Base-by-base conservation (phyloP, 2,329 filamentous ascomycete species). In the Colletotrichum falcatum region DNA sequence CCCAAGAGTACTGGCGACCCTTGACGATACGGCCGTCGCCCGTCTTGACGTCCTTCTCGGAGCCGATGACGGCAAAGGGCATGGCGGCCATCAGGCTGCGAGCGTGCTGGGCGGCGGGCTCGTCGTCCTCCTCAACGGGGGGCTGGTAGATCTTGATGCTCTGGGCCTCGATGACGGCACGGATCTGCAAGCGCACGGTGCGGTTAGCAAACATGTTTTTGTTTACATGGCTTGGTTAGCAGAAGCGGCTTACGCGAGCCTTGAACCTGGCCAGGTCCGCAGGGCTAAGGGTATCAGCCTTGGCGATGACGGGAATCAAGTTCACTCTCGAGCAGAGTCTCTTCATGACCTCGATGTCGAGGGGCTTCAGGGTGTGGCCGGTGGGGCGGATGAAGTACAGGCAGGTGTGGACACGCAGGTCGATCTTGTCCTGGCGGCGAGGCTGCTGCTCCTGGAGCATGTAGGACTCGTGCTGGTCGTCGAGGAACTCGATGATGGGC, bases 361-460 rank as follows among this genome's bases (percentile, higher is more conserved):
- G 89, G 71, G 96, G 96, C 91, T 99, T 99, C 78, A 99, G 86
- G 76, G 95, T 98, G 88, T 99, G 96, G 80, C 96, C 97, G 66
- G 96, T 99, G 69, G 96, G 96, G 81, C 97, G 92, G 83, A 99
- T 98, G 86, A 99, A 99, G 90, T 99, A 99, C 81, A 99, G 84
- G 85, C 96, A 99, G 75, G 95, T 93, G 83, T 99, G 96, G 76
- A 99, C 97, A 86, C 96, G 95, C 79, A 99, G 93, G 81, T 99
- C 96, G 79, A 99, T 99, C 90, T 98, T 99, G 88, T 99, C 96
- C 79, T 92, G 91, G 79, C 96, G 94, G 84, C 94, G 94, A 77
- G 97, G 96, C 86, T 99, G 96, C 85, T 99, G 96, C 90, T 99
- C 96, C 88, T 99, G 96, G 81, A 99, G 89, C 96, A 99, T 99